Evolutionary conservation across 2,329 filamentous ascomycete genomes (phyloP), one percentile per base, ranked within the genome.

Genomic region (Colletotrichum sp.): DNA sequence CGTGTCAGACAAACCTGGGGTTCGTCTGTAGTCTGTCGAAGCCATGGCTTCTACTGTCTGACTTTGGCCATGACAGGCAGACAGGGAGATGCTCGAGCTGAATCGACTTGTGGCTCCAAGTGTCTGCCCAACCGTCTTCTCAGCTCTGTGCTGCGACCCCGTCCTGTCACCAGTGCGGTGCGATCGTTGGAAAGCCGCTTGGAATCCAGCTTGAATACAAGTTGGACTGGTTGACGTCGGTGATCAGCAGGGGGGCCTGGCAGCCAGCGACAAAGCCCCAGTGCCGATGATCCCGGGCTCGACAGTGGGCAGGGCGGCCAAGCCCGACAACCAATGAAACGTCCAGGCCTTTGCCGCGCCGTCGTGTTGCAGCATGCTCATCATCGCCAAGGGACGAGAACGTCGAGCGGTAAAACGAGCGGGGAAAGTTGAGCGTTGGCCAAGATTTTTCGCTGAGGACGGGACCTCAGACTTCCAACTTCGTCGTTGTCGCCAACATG

Each of bases 161-260:
- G 36, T 54, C 24, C 54, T n/a, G 43, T 34, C 47, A 34, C 34
- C 38, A 21, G 43, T 47, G 43, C 43, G 21, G 9, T 47, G 43
- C 43, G n/a, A 18, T 33, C 24, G 59, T 31, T 33, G 47, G 58
- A 43, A 72, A 38, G n/a, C 38, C 16, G 27, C 36, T 38, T 27
- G 65, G 66, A 43, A 69, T 38, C 29, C 38, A n/a, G n/a, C 13
- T 38, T 65, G 47, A 33, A 63, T 47, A 58, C 68, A 54, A 59
- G 15, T 31, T 34, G 72, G 70, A 70, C 58, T 54, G 38, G 63
- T 54, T 74, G 72, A 74, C 72, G 72, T 74, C 69, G 72, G 21
- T 73, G 64, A 73, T 74, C 72, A 65, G 38, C 69, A 51, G 16
- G 63, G 69, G 58, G 61, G 57, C 47, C 59, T 59, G 29, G 64